These are phyloP conservation scores for Amanita subjunquillea DNA, from an alignment of 768 basidiomycete species.

Conservation along the genomic window DNA sequence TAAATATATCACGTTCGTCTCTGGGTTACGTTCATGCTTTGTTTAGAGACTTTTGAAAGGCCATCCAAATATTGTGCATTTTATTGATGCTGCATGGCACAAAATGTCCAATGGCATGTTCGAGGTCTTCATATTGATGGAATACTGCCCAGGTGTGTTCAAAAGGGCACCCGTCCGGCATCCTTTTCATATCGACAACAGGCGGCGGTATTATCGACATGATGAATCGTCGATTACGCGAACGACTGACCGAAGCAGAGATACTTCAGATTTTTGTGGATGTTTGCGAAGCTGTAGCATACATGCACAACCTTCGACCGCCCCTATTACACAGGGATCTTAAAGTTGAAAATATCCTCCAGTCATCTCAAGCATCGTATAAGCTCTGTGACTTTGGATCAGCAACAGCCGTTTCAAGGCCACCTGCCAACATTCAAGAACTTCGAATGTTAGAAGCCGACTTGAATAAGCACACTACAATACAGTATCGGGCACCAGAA, in stretches of 20 bases:
- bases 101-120: constrained; percentile 73
- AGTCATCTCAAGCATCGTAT: constrained; percentile 73
- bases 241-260: constrained; percentile 90
- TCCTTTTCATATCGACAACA: constrained; percentile 17
- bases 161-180: background rate
- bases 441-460: constrained; percentile 84
- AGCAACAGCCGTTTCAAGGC: constrained; percentile 63
- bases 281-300: constrained; percentile 93
- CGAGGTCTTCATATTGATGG: constrained; percentile 99
- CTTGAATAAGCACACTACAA: constrained; percentile 88
- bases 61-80: constrained; percentile 91
- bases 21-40: constrained; percentile 17
- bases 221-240: constrained; percentile 95
- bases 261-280: constrained; percentile 98
- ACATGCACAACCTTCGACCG: constrained; percentile 90
- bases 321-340: constrained; percentile 93
- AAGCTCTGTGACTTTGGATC: constrained; percentile 99
- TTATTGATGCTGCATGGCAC: constrained; percentile 92
- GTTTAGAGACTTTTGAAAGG: constrained; percentile 79
- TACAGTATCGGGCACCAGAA: constrained; percentile 98
- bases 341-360: constrained; percentile 98
- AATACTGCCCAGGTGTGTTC: constrained; percentile 78
- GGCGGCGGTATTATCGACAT: constrained; percentile 99
- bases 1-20: background rate
- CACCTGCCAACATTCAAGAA: constrained; percentile 74